These are phyloP conservation scores for Alternaria sp. DNA, from an alignment of 2,329 filamentous ascomycete genomes.

Conservation along the genomic window DNA sequence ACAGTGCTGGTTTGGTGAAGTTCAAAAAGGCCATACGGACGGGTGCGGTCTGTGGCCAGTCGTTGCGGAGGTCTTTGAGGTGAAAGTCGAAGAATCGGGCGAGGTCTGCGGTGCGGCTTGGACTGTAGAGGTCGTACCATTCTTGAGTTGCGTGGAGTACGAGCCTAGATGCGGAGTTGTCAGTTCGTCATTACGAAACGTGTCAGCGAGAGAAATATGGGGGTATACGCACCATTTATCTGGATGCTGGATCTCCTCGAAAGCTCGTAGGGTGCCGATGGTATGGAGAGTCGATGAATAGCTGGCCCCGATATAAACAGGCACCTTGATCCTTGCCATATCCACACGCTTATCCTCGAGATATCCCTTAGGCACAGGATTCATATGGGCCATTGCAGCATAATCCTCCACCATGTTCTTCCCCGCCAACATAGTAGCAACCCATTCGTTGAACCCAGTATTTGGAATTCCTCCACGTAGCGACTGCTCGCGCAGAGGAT, in stretches of 20 bases:
- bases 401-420: slow-evolving; percentile 4
- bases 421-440: background rate
- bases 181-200: too few relatives aligned
- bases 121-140: slow-evolving; percentile 24
- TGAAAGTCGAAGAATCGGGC: slow-evolving; percentile 56
- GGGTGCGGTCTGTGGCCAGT: slow-evolving; percentile 55
- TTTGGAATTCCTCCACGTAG: background rate
- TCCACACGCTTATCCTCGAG: slow-evolving; percentile 16
- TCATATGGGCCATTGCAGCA: background rate
- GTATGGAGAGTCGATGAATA: slow-evolving; percentile 18
- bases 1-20: background rate
- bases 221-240: slow-evolving; percentile 4
- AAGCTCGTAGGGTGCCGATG: slow-evolving; percentile 15
- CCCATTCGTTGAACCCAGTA: background rate
- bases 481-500: background rate
- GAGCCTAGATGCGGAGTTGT: slow-evolving; percentile 8
- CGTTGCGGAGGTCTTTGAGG: slow-evolving; percentile 53
- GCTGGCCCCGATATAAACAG: slow-evolving; percentile 17
- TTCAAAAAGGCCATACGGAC: slow-evolving; percentile 49
- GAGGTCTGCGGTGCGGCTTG: slow-evolving; percentile 13
- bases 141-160: slow-evolving; percentile 13
- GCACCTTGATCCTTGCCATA: slow-evolving; percentile 14
- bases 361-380: slow-evolving; percentile 2
- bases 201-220: too few relatives aligned
- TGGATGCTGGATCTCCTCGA: background rate